phyloP scores from a whole-genome alignment of 805 yeast genomes.

The Starmerella lactis-condensi region DNA sequence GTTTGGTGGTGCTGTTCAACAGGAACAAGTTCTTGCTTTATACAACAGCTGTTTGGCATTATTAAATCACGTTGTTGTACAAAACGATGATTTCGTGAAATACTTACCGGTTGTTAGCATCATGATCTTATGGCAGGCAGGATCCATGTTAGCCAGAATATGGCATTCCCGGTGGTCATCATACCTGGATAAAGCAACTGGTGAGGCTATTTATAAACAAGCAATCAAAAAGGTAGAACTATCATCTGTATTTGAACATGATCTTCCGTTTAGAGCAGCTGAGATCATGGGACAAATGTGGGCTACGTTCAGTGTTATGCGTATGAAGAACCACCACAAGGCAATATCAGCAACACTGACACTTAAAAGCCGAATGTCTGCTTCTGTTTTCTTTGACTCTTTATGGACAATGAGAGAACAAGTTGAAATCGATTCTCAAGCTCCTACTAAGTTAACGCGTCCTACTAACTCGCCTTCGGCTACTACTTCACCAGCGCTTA shows the following conservation, averaged over 20 bases:
- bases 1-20: constrained; percentile 32
- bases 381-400: constrained; percentile 82
- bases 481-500: not conserved
- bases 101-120: constrained; percentile 65
- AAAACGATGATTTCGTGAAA: constrained; percentile 45
- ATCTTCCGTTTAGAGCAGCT: constrained; percentile 77
- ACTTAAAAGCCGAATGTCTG: constrained; percentile 73
- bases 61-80: constrained; percentile 44
- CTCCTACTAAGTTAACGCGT: constrained; percentile 19
- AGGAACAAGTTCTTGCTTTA: constrained; percentile 40
- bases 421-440: constrained; percentile 47
- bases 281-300: constrained; percentile 90
- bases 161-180: constrained; percentile 55
- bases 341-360: constrained; percentile 19
- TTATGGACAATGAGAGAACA: constrained; percentile 68
- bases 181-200: constrained; percentile 50
- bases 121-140: constrained; percentile 77
- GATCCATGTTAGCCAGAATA: constrained; percentile 63
- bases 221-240: constrained; percentile 35
- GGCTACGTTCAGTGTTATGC: constrained; percentile 57
- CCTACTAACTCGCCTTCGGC: not conserved
- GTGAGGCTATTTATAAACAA: constrained; percentile 35
- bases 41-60: constrained; percentile 65
- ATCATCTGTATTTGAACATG: constrained; percentile 78
- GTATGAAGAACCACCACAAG: constrained; percentile 26